Conservation (phyloP, 768 basidiomycete genomes). For the Panus rudis region DNA sequence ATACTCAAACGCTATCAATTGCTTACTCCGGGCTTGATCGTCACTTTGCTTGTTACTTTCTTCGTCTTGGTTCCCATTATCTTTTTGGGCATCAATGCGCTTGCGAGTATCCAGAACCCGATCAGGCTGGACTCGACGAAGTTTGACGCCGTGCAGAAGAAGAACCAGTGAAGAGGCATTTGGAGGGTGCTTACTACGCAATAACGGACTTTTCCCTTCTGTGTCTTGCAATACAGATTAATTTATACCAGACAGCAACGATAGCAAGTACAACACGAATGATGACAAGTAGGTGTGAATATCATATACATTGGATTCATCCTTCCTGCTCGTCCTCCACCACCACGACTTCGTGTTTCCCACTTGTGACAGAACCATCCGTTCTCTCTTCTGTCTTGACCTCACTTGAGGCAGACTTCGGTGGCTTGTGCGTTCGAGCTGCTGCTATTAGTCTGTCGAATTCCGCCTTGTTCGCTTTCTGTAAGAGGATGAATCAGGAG, state of each 20-base stretch:
- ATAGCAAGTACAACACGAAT: too few relatives aligned
- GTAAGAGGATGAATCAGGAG: slow-evolving; percentile 5
- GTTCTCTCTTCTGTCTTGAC: slow-evolving; percentile 6
- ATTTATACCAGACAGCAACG: too few relatives aligned
- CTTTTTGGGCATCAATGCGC: slow-evolving; percentile 54
- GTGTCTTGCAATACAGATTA: too few relatives aligned
- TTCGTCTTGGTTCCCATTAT: slow-evolving; percentile 65
- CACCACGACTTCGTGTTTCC: background rate
- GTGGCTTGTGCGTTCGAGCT: slow-evolving; percentile 23
- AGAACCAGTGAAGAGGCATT: too few relatives aligned
- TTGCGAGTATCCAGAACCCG: slow-evolving; percentile 71
- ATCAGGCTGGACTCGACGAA: slow-evolving; percentile 56
- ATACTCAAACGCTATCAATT: slow-evolving; percentile 72
- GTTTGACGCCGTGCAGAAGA: slow-evolving; percentile 49
- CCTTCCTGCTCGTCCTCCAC: background rate
- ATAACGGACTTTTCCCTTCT: too few relatives aligned
- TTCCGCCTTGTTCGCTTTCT: slow-evolving; percentile 23
- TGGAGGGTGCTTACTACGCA: too few relatives aligned
- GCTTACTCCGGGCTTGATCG: slow-evolving; percentile 70
- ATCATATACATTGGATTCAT: background rate
- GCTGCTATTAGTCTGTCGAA: slow-evolving; percentile 29
- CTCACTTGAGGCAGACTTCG: slow-evolving; percentile 16
- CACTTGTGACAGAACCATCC: background rate
- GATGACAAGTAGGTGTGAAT: too few relatives aligned
- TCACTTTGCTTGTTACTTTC: slow-evolving; percentile 52